Evolutionary conservation across 352 stramenopile genomes (phyloP), one percentile per base, ranked within the genome.

Genomic region (Blastocystis sp.): DNA sequence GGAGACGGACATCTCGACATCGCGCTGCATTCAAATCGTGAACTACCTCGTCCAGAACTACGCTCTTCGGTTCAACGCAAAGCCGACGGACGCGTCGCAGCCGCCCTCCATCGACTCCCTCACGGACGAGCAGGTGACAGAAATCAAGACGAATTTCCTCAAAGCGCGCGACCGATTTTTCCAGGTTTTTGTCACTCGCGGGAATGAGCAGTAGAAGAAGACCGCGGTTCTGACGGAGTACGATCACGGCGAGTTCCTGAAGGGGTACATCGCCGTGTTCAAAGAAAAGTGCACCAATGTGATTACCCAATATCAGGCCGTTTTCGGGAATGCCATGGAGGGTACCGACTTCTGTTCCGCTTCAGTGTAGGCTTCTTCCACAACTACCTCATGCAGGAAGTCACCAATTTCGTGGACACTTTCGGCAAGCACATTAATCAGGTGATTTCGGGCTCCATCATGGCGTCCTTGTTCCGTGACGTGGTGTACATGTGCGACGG

Each of bases 1-100:
- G 35, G 74, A 85, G 55, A 85, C 74, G 26, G 74, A 85, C 33
- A 85, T 85, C 51, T 69, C 74, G n/a, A 51, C 66, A 51, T 62
- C 74, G 24, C 74, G 74, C 33, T 85, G 74, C 29, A 69, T 85
- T 3, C 41, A 85, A 24, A 85, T 85, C 37, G 13, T 85, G 50
- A 37, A 62, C 24, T 85, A 69, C 70, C 41, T 85, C 19, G 74
- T 55, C 13, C 41, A 85, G 41, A 85, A 85, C 33, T 45, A 69
- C 35, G 60, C 50, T 50, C 60, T 85, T 9, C n/a, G 69, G 12
- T 80, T 80, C 26, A 80, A 80, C 55, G 31, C 69, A 3, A 26
- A 37, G 31, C 41, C 26, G 21, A 80, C 62, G 45, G 45, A 55
- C 45, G 45, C 45, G 9, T n/a, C n/a, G n/a, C n/a, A n/a, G n/a